Conservation (phyloP, 2,329 filamentous ascomycete species). For the Penicillium hesseltinei region DNA sequence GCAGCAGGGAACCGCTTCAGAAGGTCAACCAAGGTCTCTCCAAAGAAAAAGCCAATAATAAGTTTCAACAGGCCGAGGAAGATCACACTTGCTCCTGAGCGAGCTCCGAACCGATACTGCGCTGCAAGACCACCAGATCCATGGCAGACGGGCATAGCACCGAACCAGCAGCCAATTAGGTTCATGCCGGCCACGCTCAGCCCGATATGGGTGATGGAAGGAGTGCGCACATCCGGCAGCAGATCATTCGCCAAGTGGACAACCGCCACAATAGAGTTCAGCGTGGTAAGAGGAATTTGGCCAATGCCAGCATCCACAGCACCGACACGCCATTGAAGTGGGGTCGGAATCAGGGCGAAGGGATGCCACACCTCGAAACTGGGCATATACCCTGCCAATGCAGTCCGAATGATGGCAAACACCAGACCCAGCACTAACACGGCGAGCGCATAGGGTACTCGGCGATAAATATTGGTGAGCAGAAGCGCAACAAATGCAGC, state of each 20-base stretch:
- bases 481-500: constrained; percentile 70
- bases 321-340: constrained; percentile 51
- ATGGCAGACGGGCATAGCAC: constrained; percentile 93
- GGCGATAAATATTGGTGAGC: constrained; percentile 61
- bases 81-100: constrained; percentile 80
- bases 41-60: constrained; percentile 70
- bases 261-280: constrained; percentile 91
- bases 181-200: constrained; percentile 83
- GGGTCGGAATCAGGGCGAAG: constrained; percentile 47
- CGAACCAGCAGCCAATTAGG: constrained; percentile 81
- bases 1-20: constrained; percentile 71
- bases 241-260: constrained; percentile 75
- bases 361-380: constrained; percentile 62
- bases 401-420: constrained; percentile 56
- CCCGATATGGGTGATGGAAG: constrained; percentile 73
- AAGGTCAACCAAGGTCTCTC: constrained; percentile 68
- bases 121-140: constrained; percentile 87
- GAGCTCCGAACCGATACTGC: constrained; percentile 86
- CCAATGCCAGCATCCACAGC: constrained; percentile 70
- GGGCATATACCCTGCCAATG: constrained; percentile 44
- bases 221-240: constrained; percentile 65
- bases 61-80: constrained; percentile 76
- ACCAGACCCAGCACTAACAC: constrained; percentile 68
- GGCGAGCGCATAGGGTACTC: constrained; percentile 74
- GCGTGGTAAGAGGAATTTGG: constrained; percentile 83